phyloP scores from a whole-genome alignment of 768 basidiomycete genomes.

The Tylopilus subfusipes region DNA sequence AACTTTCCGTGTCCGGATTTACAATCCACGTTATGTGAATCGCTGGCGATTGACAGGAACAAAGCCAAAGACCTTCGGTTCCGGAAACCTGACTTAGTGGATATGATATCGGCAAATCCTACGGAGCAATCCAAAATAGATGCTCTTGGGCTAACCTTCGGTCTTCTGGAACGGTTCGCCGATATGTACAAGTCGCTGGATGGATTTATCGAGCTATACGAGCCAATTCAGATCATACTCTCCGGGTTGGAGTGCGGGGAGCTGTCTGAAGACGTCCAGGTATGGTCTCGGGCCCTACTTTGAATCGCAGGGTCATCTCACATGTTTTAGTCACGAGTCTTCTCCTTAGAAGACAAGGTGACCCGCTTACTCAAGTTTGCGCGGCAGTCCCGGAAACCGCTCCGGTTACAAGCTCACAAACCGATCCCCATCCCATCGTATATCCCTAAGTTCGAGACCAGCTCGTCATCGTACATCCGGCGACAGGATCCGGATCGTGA shows the following conservation, averaged over 20 bases:
- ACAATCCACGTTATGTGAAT: conserved; percentile 41
- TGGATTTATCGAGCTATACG: conserved; percentile 82
- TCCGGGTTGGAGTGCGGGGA: conserved; percentile 43
- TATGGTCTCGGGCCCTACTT: conserved; percentile 26
- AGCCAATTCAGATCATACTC: conserved; percentile 63
- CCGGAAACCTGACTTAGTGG: conserved; percentile 46
- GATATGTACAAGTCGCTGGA: conserved; percentile 74
- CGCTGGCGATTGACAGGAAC: conserved; percentile 38
- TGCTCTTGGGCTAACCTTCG: conserved; percentile 58
- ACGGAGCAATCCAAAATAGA: conserved; percentile 70
- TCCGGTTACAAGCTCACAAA: conserved; percentile 88
- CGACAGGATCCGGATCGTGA: conserved; percentile 90
- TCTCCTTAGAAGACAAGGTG: conserved; percentile 47
- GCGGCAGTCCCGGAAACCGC: conserved; percentile 66
- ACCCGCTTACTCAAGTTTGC: conserved; percentile 70
- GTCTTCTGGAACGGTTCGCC: conserved; percentile 64
- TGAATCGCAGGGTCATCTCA: conserved; percentile 8
- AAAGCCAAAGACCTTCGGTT: conserved; percentile 39
- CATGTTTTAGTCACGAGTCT: conserved; percentile 44
- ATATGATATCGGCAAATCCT: conserved; percentile 35
- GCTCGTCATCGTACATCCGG: conserved; percentile 70
- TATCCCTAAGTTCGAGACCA: conserved; percentile 87
- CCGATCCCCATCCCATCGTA: conserved; percentile 94
- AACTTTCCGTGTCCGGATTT: conserved; percentile 73
- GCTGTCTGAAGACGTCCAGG: conserved; percentile 55